phyloP scores from a whole-genome alignment of 805 yeast genomes.

The Saturnispora saitoi region DNA sequence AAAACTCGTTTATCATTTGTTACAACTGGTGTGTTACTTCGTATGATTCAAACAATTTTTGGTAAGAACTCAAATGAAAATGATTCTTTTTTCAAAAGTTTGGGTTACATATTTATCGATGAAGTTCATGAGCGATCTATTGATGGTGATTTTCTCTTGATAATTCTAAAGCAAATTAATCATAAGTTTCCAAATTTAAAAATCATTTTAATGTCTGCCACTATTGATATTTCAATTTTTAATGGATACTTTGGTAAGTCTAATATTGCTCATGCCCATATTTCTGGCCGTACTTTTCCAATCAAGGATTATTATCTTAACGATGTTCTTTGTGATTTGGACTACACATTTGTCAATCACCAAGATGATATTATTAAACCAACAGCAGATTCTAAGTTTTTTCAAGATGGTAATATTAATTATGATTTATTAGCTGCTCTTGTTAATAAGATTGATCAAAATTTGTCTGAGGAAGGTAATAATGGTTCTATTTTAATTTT shows the following conservation, averaged over 20 bases:
- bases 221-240: slow-evolving; percentile 68
- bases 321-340: slow-evolving; percentile 45
- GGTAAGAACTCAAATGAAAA: slow-evolving; percentile 21
- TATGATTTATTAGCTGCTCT: slow-evolving; percentile 60
- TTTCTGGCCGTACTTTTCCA: slow-evolving; percentile 91
- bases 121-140: slow-evolving; percentile 96
- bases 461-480: slow-evolving; percentile 33
- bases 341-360: slow-evolving; percentile 40
- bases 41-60: slow-evolving; percentile 62
- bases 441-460: slow-evolving; percentile 43
- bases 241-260: slow-evolving; percentile 47
- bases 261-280: slow-evolving; percentile 55
- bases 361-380: slow-evolving; percentile 36
- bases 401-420: slow-evolving; percentile 60
- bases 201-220: slow-evolving; percentile 87
- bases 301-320: slow-evolving; percentile 72
- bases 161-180: slow-evolving; percentile 59
- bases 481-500: slow-evolving; percentile 77
- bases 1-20: slow-evolving; percentile 75
- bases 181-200: slow-evolving; percentile 45
- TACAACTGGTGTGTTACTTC: slow-evolving; percentile 84
- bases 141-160: slow-evolving; percentile 78
- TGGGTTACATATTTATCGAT: slow-evolving; percentile 74
- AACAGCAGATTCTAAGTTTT: slow-evolving; percentile 55
- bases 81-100: slow-evolving; percentile 37